Conservation (phyloP, 2,329 filamentous ascomycete species). For the Microsporum canis region DNA sequence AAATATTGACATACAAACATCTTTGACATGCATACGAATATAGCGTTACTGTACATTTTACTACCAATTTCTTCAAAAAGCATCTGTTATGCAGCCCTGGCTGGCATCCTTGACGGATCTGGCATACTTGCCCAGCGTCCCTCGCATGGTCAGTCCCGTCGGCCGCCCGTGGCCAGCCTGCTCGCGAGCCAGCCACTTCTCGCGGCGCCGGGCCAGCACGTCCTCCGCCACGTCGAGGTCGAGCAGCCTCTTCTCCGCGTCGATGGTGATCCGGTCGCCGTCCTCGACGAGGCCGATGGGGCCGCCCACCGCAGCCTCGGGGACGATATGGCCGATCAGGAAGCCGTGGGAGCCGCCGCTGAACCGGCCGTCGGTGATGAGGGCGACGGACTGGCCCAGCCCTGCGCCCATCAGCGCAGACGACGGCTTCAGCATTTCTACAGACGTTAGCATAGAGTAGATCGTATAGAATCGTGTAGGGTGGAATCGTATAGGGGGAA, state of each 20-base stretch:
- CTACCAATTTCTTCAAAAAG: conserved; percentile 6
- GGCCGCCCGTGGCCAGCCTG: conserved; percentile 31
- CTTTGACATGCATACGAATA: no score
- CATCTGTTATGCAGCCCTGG: conserved; percentile 39
- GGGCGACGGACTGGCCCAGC: conserved; percentile 56
- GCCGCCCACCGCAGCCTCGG: conserved; percentile 79
- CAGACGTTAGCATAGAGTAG: conserved; percentile 9
- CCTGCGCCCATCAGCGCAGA: conserved; percentile 64
- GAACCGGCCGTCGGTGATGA: conserved; percentile 70
- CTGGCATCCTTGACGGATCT: conserved; percentile 38
- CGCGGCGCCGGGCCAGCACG: conserved; percentile 49
- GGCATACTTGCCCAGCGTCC: conserved; percentile 62
- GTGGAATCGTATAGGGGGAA: no score
- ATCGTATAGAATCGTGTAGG: no score
- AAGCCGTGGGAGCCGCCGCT: conserved; percentile 52
- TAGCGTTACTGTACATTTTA: background rate
- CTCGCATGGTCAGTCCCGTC: conserved; percentile 48
- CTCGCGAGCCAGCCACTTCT: conserved; percentile 46
- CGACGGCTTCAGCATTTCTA: conserved; percentile 64
- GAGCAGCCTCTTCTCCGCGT: conserved; percentile 49
- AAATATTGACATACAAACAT: no score
- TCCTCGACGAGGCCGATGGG: conserved; percentile 73
- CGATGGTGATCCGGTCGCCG: conserved; percentile 76
- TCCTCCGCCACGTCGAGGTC: conserved; percentile 34
- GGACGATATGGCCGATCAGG: conserved; percentile 51